Evolutionary conservation across 2,329 filamentous ascomycete genomes (phyloP), one percentile per base, ranked within the genome.

Genomic region (Botryotinia globosa): DNA sequence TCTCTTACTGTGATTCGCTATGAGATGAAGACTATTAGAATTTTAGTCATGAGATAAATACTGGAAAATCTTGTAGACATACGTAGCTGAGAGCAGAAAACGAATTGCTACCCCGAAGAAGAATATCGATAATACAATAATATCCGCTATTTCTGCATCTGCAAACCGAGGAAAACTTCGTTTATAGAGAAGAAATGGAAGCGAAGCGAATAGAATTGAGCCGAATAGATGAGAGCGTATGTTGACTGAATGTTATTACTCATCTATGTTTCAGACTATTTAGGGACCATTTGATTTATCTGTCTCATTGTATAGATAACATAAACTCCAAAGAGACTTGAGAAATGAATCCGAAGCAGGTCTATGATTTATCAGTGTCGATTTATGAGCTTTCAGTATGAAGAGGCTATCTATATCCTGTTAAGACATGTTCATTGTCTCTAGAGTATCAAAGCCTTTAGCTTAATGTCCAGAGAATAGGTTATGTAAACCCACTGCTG

Each of bases 211-310:
- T 29, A 80, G 51, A 12, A 84, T 56, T 7, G 80, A 83, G 0
- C 85, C 85, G 3, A 87, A 75, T 5, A 87, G 80, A 75, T 85
- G 83, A 25, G 83, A 82, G 74, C 80, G 83, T 68, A 85, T 84
- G 74, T 84, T 85, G 73, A 81, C 76, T 2, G 80, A 8, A 45
- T 3, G 22, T 48, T 75, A 83, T 82, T 48, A 18, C 29, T 48
- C 7, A 37, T 6, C n/a, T 18, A 16, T 32, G 9, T 77, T 18
- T 71, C 8, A 10, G 42, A 14, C 12, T 12, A 10, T 32, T 59
- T 0, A 7, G 0, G 45, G 3, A 39, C 14, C 18, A 34, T 1
- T n/a, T 4, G 5, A 10, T 45, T 34, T 65, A 75, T 73, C 42
- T 7, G 74, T 73, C 69, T 75, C 73, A 22, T 74, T 75, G 14